Evolutionary conservation across 805 yeast species (phyloP).

Genomic region (Suhomyces pyralidae): DNA sequence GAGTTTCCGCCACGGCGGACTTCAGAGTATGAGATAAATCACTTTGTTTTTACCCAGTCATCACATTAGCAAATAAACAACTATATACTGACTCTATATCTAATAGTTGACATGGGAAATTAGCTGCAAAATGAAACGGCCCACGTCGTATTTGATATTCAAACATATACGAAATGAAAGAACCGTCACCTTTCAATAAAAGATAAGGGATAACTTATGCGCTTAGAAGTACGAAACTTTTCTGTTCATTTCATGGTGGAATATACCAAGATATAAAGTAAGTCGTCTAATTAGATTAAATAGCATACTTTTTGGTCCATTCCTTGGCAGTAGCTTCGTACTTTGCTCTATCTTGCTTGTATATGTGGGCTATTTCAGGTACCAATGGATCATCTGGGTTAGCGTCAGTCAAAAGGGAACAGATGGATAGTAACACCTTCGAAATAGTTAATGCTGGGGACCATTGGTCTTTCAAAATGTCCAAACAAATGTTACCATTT

Average conservation of each 20-base stretch:
- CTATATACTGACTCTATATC: not conserved
- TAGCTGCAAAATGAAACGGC: not conserved
- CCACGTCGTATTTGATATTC: not conserved
- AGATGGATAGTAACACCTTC: constrained; percentile 89
- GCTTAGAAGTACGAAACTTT: not conserved
- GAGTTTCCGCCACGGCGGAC: not conserved
- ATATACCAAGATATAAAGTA: not conserved
- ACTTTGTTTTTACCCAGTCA: not conserved
- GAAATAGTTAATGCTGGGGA: constrained; percentile 97
- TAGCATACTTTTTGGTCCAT: constrained; percentile 98
- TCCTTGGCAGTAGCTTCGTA: constrained; percentile 97
- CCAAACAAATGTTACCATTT: constrained; percentile 94
- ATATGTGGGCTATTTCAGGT: constrained; percentile 95
- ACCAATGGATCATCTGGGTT: constrained; percentile 99
- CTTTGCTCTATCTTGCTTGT: constrained; percentile 89
- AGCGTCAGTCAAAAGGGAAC: constrained; percentile 95
- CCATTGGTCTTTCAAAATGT: constrained; percentile 97
- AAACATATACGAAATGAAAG: not conserved
- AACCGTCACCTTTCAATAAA: not conserved
- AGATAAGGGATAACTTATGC: not conserved
- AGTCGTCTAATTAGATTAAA: constrained; percentile 35
- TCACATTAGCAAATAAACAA: not conserved
- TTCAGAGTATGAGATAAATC: not conserved
- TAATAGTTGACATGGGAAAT: not conserved
- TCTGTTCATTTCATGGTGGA: not conserved